Conservation (phyloP, 164 flowering plant species). For the Aristolochia fimbriata region DNA sequence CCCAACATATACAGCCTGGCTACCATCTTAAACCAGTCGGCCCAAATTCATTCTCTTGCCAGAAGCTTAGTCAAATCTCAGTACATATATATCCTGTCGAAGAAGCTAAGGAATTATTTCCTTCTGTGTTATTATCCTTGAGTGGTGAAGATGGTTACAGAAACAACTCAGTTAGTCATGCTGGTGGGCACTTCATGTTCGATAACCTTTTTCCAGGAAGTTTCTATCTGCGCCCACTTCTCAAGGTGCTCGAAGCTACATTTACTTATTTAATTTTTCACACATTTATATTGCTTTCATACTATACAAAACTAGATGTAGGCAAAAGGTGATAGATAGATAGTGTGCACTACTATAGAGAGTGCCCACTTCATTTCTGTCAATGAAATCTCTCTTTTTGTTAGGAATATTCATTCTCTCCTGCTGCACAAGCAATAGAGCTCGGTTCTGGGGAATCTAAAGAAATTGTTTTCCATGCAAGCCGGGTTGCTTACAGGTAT, state of each 20-base stretch:
- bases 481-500: conserved; percentile 98
- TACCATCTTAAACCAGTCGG: conserved; percentile 74
- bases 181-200: conserved; percentile 71
- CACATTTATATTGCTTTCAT: not conserved
- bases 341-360: not conserved
- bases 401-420: conserved; percentile 93
- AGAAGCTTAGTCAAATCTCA: conserved; percentile 86
- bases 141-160: conserved; percentile 98
- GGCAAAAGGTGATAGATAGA: not conserved
- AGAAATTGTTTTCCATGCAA: conserved; percentile 75
- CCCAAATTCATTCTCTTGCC: conserved; percentile 72
- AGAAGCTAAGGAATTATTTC: conserved; percentile 53
- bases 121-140: conserved; percentile 76
- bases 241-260: conserved; percentile 48
- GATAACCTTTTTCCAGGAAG: conserved; percentile 87
- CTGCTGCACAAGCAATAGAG: conserved; percentile 87
- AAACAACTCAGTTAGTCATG: conserved; percentile 67
- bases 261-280: not conserved
- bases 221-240: conserved; percentile 88
- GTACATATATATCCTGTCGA: conserved; percentile 51
- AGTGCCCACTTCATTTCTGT: not conserved
- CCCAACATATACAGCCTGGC: conserved; percentile 62
- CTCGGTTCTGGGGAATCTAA: conserved; percentile 87
- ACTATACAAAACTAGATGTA: not conserved
- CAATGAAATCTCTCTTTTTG: not conserved